Evolutionary conservation across 2,329 filamentous ascomycete species (phyloP), one percentile per base, ranked within the genome.

Genomic region (Neopestalotiopsis sp.): DNA sequence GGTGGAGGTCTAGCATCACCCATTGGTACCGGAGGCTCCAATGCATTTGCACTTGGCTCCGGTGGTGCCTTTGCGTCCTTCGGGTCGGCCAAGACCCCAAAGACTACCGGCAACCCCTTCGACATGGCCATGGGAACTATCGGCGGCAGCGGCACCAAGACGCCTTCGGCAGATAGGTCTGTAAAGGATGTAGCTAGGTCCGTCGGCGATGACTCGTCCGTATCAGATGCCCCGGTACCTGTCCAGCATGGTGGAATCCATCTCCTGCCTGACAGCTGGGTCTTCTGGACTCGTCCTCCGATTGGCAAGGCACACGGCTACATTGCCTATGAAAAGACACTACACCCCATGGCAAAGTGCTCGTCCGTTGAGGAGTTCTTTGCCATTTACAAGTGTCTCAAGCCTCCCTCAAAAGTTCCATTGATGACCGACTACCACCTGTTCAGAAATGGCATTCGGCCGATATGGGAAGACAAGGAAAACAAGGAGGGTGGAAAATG

Each of bases 401-500:
- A 97, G 83, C 90, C 93, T 34, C 96, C 97, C 2, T 98, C 95
- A 45, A 85, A 88, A 42, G 86, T 99, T 69, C 95, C 95, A 6
- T 91, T 95, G 4, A 95, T 98, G 38, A 98, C 95, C 30, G 96
- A 99, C 82, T 99, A 98, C 79, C 96, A 99, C 80, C 91, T 99
- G 70, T 99, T 99, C 86, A 97, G 96, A 82, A 94, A 96, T 78
- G 95, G 95, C 67, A 95, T 99, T 71, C 91, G 96, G 70, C 96
- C 96, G 28, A 96, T 99, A 75, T 99, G 96, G 96, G 96, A 99
- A 81, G 96, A 99, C 75, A 94, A 97, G 61, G 94, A 97, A 79
- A 99, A 99, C 83, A 96, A 94, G 81, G 92, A 91, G 74, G 96
- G 96, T 67, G 96, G 96, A 65, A 99, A 99, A 84, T 99, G 95